These are phyloP conservation scores for Vigna hirtella DNA, from an alignment of 306 rosid genomes.

Conservation along the genomic window DNA sequence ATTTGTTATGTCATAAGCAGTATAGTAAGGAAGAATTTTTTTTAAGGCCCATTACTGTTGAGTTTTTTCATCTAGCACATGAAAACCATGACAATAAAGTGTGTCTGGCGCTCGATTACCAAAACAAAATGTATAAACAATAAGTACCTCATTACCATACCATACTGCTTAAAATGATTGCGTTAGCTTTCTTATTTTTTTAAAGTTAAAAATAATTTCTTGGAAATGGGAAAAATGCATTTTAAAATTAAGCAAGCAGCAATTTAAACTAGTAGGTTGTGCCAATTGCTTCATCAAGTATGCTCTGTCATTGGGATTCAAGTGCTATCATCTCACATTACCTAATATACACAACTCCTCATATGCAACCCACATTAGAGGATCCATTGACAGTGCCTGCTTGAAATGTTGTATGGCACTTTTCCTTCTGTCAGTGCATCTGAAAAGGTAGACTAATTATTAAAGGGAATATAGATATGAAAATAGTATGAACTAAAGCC, in stretches of 20 bases:
- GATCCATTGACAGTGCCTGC: conserved; percentile 53
- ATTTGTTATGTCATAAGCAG: conserved; percentile 33
- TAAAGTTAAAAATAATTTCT: conserved; percentile 31
- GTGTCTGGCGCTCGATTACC: background rate
- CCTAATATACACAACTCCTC: conserved; percentile 95
- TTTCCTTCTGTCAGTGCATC: conserved; percentile 57
- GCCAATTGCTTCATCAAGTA: conserved; percentile 10
- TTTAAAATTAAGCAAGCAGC: conserved; percentile 22
- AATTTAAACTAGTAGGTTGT: conserved; percentile 18
- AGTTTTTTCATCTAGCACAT: background rate
- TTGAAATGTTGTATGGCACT: conserved; percentile 54
- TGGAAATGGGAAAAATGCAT: conserved; percentile 20
- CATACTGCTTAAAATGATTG: conserved; percentile 21
- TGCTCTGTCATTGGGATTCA: background rate
- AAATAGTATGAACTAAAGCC: conserved; percentile 10
- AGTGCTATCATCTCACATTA: conserved; percentile 45
- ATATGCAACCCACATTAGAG: conserved; percentile 82
- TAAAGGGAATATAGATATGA: conserved; percentile 19
- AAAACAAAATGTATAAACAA: conserved; percentile 13
- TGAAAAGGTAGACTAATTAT: conserved; percentile 41
- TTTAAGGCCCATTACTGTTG: background rate
- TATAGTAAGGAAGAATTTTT: background rate
- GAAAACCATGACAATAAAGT: background rate
- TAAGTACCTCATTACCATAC: conserved; percentile 11
- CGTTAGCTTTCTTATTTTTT: conserved; percentile 17